Evolutionary conservation across 2,329 filamentous ascomycete species (phyloP), one percentile per base, ranked within the genome.

Genomic region (Alternaria consortialis): DNA sequence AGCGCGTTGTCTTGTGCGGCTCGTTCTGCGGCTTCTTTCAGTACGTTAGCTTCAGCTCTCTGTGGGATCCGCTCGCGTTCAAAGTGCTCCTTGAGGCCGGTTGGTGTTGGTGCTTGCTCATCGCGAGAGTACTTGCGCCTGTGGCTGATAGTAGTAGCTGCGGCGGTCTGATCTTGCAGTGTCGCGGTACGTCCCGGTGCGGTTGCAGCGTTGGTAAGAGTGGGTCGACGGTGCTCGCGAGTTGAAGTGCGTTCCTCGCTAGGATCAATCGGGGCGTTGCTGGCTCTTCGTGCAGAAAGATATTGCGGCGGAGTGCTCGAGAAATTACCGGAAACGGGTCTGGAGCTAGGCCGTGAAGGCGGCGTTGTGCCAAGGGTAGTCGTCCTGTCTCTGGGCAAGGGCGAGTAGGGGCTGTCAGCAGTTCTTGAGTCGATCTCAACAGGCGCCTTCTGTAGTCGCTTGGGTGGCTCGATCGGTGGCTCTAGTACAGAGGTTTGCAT

Each of bases 1-100:
- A 97, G 91, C 1, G 91, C 91, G 50, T 96, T 89, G 66, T 98
- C 94, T 71, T 97, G 92, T 3, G 92, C 93, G 4, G 90, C 91
- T 46, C 85, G 84, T 66, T 91, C 88, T 40, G 84, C 83, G 51
- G 85, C 85, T 52, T 83, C 81, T 34, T 80, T 77, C 62, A 78
- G 63, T 8, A 76, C 77, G 39, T 74, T 75, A 27, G 74, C 72
- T 42, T 80, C 78, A 17, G 69, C 64, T 44, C 82, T 77, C 43
- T 77, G 77, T 36, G 79, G 80, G n/a, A 77, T 73, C 7, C 77
- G 71, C 64, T 82, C 81, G 25, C 76, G 75, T n/a, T 79, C 77
- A n/a, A 80, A 74, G 47, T 82, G 79, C 60, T 84, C 81, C 43
- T 83, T 81, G n/a, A 84, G 76, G 36, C 83, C 77, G 20, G 83